Evolutionary conservation across 768 basidiomycete genomes (phyloP), one percentile per base, ranked within the genome.

Genomic region (Amanita pseudoporphyria): DNA sequence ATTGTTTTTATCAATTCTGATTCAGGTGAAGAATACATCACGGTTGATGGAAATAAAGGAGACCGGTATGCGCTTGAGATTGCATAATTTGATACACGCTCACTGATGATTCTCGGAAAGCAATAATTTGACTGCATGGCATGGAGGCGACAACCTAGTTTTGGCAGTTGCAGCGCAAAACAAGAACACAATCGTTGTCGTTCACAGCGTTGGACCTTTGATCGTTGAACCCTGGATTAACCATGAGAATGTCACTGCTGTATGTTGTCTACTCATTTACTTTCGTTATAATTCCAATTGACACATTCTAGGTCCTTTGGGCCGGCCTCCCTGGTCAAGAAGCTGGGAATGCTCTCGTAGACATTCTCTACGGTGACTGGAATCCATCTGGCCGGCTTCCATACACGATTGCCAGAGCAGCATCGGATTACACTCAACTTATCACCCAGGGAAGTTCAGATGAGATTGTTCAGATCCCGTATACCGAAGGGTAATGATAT

Each of bases 1-100:
- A 70, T 94, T 35, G 89, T 94, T 9, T 91, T 92, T 63, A 72
- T 91, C 55, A 80, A 82, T 53, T 73, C 86, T 2, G 84, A 93
- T 61, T 90, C 87, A 5, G 92, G 92, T 19, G 92, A 94, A 66
- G 78, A 68, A 13, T 88, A 87, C 59, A 82, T 89, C 56, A 81
- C 79, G 14, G 83, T 88, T 10, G 86, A 87, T 55, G 85, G 83
- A 5, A 91, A 88, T 57, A 71, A 73, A 52, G 87, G 87, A 26
- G 88, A 91, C 60, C 67, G 82, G 76, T 77, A 47, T 40, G 69
- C 40, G 14, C 18, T 21, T 21, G 30, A 52, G 53, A 46, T 33
- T 44, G 10, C 35, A 24, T 9, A 12, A 41, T 16, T 51, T 18
- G 13, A 44, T 14, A 10, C n/a, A 41, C 46, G 30, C 28, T 39